Conservation (phyloP, 2,329 filamentous ascomycete species). For the Fusarium veterinarium region DNA sequence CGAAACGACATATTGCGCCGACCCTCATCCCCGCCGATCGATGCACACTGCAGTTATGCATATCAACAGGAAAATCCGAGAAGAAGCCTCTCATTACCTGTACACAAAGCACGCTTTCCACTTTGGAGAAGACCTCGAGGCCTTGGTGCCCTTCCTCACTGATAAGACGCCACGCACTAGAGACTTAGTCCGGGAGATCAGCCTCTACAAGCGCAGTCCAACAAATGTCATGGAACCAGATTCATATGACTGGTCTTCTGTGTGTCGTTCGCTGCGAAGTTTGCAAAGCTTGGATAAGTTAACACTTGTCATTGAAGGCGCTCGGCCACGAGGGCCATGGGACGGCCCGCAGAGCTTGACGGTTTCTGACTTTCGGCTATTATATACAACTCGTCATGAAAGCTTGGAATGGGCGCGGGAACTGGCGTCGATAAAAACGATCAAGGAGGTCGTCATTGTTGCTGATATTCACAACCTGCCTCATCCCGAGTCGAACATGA, state of each 20-base stretch:
- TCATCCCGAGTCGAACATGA: conserved; percentile 62
- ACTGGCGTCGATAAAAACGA: conserved; percentile 60
- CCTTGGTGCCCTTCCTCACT: conserved; percentile 68
- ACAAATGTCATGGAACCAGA: conserved; percentile 50
- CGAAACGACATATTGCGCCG: conserved; percentile 64
- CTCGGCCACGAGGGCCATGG: conserved; percentile 63
- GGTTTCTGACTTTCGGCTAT: conserved; percentile 59
- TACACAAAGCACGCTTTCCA: conserved; percentile 68
- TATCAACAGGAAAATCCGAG: conserved; percentile 60
- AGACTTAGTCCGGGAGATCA: conserved; percentile 60
- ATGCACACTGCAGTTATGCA: conserved; percentile 60
- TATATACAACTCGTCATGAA: conserved; percentile 59
- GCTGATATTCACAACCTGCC: conserved; percentile 67
- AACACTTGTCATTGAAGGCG: conserved; percentile 65
- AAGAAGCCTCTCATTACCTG: conserved; percentile 66
- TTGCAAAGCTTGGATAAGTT: conserved; percentile 56
- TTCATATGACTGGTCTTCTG: conserved; percentile 64
- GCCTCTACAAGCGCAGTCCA: conserved; percentile 66
- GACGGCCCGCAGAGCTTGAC: conserved; percentile 59
- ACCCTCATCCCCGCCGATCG: conserved; percentile 32
- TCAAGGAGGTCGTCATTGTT: conserved; percentile 63
- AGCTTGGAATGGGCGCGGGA: conserved; percentile 69
- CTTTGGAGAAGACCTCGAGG: conserved; percentile 70
- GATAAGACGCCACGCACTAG: conserved; percentile 65
- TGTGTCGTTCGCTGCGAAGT: conserved; percentile 60